These are phyloP conservation scores for Exophiala aquamarina DNA, from an alignment of 2,329 filamentous ascomycete genomes.

Conservation along the genomic window DNA sequence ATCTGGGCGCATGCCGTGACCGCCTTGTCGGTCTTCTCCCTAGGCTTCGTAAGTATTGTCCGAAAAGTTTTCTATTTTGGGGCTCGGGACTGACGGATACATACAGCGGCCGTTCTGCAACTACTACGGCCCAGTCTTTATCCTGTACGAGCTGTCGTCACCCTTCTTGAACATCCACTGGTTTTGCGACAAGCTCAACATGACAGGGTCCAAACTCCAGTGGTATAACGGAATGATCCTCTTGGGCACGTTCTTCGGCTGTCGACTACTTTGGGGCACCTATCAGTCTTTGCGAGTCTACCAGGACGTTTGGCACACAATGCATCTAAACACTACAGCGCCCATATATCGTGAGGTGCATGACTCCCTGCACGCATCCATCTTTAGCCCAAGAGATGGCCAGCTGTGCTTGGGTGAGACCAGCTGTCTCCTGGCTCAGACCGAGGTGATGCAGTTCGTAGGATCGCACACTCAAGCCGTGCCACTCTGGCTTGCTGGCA, in stretches of 20 bases:
- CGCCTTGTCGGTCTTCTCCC: conserved; percentile 60
- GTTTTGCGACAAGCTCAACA: conserved; percentile 68
- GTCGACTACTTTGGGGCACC: conserved; percentile 63
- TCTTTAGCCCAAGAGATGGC: conserved; percentile 32
- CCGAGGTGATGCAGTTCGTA: conserved; percentile 52
- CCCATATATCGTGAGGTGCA: conserved; percentile 31
- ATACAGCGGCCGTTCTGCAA: conserved; percentile 63
- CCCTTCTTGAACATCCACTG: conserved; percentile 69
- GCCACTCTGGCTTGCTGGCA: conserved; percentile 59
- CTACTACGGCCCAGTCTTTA: conserved; percentile 64
- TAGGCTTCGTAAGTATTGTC: conserved; percentile 60
- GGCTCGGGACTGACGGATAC: conserved; percentile 9
- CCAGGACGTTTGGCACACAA: conserved; percentile 57
- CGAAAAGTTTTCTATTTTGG: not conserved
- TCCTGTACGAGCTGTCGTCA: conserved; percentile 66
- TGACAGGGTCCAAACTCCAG: conserved; percentile 61
- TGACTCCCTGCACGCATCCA: conserved; percentile 9
- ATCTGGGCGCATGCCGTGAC: conserved; percentile 63
- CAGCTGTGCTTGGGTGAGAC: conserved; percentile 38
- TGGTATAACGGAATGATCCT: conserved; percentile 64
- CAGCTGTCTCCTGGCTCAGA: conserved; percentile 40
- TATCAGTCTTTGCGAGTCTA: conserved; percentile 60
- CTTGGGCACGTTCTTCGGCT: conserved; percentile 60
- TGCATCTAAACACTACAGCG: conserved; percentile 43
- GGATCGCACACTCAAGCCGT: conserved; percentile 39